Base-by-base conservation (phyloP, 345 rosid species). In the Boechera divaricarpa region DNA sequence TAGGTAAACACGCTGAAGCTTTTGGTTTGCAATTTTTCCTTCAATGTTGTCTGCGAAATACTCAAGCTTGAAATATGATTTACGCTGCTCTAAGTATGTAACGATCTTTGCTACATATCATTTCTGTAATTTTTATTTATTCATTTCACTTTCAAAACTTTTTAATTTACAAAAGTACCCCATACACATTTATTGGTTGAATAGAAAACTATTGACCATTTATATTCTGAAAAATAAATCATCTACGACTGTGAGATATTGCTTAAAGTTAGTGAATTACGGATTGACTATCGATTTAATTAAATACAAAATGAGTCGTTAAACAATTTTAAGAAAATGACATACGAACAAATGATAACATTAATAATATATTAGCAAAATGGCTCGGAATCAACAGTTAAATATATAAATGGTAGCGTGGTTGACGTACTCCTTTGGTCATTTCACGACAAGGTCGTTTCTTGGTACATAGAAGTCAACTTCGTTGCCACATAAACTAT, bases 331-430 rank as follows among this genome's bases (percentile, higher is more conserved):
- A 26, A 47, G 69, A 76, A 68, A 76, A 59, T 5, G 79, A 68
- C 69, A 68, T 38, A 29, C 5, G 55, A 68, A 41, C 69, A 59
- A 69, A 52, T 77, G 74, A 67, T 58, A 11, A 28, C 33, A 61
- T 21, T n/a, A 21, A 52, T 62, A 42, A 7, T 53, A 52, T 41
- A 52, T 31, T 44, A 42, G 10, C 38, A 59, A 75, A 63, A 10
- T 39, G 28, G 10, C 56, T 51, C 18, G 31, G 61, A 15, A 8
- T 68, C 55, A 68, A 59, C 42, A 38, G 6, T 67, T 41, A 41
- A 15, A 68, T 52, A 67, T 60, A 67, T 6, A 69, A 60, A 54
- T 68, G 4, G 58, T 69, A 32, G 75, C 70, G 70, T 77, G 64
- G 64, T 76, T 69, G 75, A 69, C 44, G 75, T 32, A 54, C 26